Base-by-base conservation (phyloP, 495 filamentous ascomycete genomes). In the Aspergillus sclerotiicarbonarius region DNA sequence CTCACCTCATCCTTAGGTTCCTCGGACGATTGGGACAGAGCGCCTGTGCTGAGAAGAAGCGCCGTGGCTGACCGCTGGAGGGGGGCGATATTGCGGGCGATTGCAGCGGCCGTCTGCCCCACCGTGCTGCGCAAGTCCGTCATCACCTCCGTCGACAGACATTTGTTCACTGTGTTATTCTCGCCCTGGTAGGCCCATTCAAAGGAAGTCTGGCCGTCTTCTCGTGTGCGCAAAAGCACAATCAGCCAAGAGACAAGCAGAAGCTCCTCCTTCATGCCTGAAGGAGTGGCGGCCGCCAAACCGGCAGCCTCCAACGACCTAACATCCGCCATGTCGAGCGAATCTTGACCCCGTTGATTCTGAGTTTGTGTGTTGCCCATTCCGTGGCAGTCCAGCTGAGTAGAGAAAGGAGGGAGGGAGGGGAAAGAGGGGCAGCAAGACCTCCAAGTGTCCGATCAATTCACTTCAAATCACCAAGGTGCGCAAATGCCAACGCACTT, bases 231-330 rank as follows among this genome's bases (percentile, higher is more conserved):
- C 57, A 78, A 46, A 18, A 80, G 71, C 31, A 73, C 65, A 18
- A 78, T 63, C 6, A 77, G 64, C 77, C 77, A 80, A n/a, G 77
- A 70, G 15, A 75, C 35, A 1, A 80, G 64, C 37, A 79, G 21
- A 9, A 73, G 33, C n/a, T 76, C 73, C 19, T 77, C 73, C 20
- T 51, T 72, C 66, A 75, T 66, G 51, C 68, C 62, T 6, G 69
- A 72, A 15, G 55, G 51, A 31, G 52, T 60, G 9, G 45, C 55
- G 18, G 67, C 51, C 15, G 55, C 50, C 51, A 75, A 61, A 1
- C 49, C 58, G 20, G 18, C 35, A 7, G 70, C 18, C 8, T 66
- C 49, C 33, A 70, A 70, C 6, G 56, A 54, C 32, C 46, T 25
- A 25, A 25, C 25, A 25, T 25, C 25, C 25, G 25, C 25, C 25